Evolutionary conservation across 176 grass and related monocot species (phyloP), one percentile per base, ranked within the genome.

Genomic region (bread wheat (Triticum aestivum)): DNA sequence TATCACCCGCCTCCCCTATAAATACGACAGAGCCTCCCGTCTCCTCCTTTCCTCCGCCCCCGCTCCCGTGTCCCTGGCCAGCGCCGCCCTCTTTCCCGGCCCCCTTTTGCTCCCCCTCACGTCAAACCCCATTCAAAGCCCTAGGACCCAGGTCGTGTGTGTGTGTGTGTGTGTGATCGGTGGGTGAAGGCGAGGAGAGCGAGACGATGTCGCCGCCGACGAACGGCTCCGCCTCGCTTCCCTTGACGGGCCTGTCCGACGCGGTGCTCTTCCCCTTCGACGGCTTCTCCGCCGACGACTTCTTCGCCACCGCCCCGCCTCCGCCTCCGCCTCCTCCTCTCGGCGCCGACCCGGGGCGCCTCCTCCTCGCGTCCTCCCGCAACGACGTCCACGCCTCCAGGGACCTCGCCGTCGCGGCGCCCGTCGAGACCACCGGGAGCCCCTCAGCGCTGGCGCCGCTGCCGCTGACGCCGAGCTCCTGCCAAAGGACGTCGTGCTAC

Each of bases 401-500:
- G 74, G 79, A 0, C 17, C 23, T 90, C 67, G 17, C 80, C 84
- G 13, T 58, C 12, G 66, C 71, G 47, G 75, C 82, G 23, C 84
- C 44, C 65, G 73, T 44, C 33, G 65, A 45, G 69, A 61, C 44
- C 13, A 9, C 44, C 77, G 65, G 45, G 77, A 49, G 69, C 78
- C 65, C 86, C 91, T 11, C 82, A n/a, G 38, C 54, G 32, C 61
- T 67, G 23, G 54, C 35, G 41, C 34, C 64, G 23, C 69, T 73
- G 21, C 73, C 75, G 37, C 81, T 73, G 56, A 80, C 56, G 82
- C 82, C 37, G 56, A 82, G 17, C 44, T 21, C 51, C 44, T 77
- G 83, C 38, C 62, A 89, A 2, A 87, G 92, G 72, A 94, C 94
- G 64, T 97, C 94, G 34, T 84, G 76, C 80, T 97, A 85, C 92